Evolutionary conservation across 2,329 filamentous ascomycete species (phyloP), one percentile per base, ranked within the genome.

Genomic region (Cladosporium phlei): DNA sequence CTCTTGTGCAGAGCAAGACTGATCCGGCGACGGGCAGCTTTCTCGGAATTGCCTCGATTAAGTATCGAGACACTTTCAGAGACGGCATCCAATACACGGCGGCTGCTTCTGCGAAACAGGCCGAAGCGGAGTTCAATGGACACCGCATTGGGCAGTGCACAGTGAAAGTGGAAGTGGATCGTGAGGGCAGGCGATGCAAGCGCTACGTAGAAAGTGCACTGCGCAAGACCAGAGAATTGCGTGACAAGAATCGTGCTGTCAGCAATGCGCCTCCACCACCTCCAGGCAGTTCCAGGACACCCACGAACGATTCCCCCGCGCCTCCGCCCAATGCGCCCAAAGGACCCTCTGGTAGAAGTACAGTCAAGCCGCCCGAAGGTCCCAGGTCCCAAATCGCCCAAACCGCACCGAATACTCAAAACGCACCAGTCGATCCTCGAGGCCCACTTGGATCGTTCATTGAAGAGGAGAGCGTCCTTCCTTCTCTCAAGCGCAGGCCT

Each of bases 11-110:
- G 61, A 96, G 96, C 62, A 91, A 94, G 65, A 91, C 94, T 60
- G 89, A 98, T 66, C 93, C 93, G 7, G 85, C 90, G 48, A 97
- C 90, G 10, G 93, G 93, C 14, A 93, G 88, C 61, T 95, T 94
- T 62, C 77, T 98, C 10, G 93, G 93, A 10, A 90, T 98, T 63
- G 95, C 88, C 55, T 88, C 88, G 12, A 88, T 98, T 62, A 83
- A 85, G 49, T 98, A 94, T 66, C 83, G 85, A 59, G 91, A 97
- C 63, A 71, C 72, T 55, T 74, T 67, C 56, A 74, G 70, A 60
- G 59, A 63, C 47, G 80, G 69, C 58, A 60, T 70, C 2, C 68
- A 77, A 2, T 70, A 88, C 29, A 77, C 82, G 39, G 93, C 88
- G 5, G 80, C 85, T 30, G 83, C 86, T 50, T 87, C 90, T 30